phyloP scores from a whole-genome alignment of 768 basidiomycete species.

The Hericium alpestre region DNA sequence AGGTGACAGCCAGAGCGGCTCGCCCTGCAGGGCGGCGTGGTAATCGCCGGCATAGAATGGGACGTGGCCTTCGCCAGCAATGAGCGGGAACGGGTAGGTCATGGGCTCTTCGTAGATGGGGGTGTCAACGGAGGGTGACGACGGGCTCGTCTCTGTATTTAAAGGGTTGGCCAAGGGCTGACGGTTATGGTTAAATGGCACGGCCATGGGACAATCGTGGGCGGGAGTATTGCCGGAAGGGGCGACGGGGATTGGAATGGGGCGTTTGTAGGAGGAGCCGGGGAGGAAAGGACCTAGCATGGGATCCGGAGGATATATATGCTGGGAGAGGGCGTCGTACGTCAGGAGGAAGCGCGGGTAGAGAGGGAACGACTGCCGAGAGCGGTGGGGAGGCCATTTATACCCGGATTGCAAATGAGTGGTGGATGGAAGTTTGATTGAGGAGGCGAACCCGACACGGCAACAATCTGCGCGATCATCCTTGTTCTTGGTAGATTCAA shows the following conservation, averaged over 20 bases:
- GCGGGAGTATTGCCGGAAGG: not conserved
- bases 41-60: not conserved
- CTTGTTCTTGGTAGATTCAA: too few species aligned
- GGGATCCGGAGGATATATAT: not conserved
- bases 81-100: not conserved
- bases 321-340: not conserved
- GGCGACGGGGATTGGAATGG: not conserved
- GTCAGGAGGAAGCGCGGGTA: not conserved
- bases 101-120: not conserved
- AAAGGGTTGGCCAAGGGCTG: not conserved
- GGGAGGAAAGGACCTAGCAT: not conserved
- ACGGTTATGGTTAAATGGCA: not conserved
- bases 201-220: not conserved
- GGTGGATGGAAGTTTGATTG: too few species aligned
- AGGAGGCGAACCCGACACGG: not conserved
- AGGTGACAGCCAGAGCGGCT: too few species aligned
- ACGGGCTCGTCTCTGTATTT: not conserved
- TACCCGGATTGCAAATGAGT: not conserved
- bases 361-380: not conserved
- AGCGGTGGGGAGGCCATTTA: not conserved
- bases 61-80: not conserved
- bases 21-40: too few species aligned
- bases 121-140: not conserved
- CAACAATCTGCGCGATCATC: too few species aligned
- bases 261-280: not conserved